Conservation (phyloP, 768 basidiomycete species). For the Leucogyrophana mollusca region DNA sequence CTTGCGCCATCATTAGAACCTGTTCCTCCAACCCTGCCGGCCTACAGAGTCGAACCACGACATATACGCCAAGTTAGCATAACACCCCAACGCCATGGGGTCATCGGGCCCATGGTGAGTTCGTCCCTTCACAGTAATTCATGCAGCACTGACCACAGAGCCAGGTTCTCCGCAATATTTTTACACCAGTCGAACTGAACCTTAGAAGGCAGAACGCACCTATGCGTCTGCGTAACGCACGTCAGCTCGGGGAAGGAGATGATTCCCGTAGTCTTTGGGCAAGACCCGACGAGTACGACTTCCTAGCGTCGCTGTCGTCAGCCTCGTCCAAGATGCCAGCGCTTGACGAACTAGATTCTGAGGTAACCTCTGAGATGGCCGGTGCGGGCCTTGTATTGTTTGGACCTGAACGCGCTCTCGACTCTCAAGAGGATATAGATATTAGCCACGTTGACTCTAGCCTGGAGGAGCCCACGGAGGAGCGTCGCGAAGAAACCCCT, state of each 20-base stretch:
- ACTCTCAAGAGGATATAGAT: no score
- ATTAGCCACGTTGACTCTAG: no score
- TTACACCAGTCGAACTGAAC: slow-evolving; percentile 33
- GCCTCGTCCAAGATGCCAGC: slow-evolving; percentile 39
- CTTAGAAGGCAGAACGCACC: slow-evolving; percentile 44
- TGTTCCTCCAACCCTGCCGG: slow-evolving; percentile 45
- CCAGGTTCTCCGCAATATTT: slow-evolving; percentile 48
- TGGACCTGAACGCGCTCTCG: slow-evolving; percentile 18
- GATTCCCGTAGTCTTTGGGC: slow-evolving; percentile 10
- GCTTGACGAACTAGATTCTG: slow-evolving; percentile 49
- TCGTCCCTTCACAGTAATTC: slow-evolving; percentile 2
- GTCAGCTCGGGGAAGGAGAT: slow-evolving; percentile 4
- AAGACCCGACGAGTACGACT: slow-evolving; percentile 50
- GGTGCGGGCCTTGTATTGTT: slow-evolving; percentile 52
- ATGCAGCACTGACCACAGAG: slow-evolving; percentile 1
- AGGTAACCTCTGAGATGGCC: slow-evolving; percentile 44
- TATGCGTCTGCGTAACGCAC: slow-evolving; percentile 30
- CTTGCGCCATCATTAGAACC: slow-evolving; percentile 31
- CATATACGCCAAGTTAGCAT: slow-evolving; percentile 45
- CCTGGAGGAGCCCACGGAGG: no score
- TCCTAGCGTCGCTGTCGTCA: slow-evolving; percentile 40
- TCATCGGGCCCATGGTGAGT: slow-evolving; percentile 55
- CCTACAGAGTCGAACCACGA: slow-evolving; percentile 48
- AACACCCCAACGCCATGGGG: slow-evolving; percentile 47
- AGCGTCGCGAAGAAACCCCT: no score